Evolutionary conservation across 129 eudicot species (phyloP), one percentile per base, ranked within the genome.

Genomic region (Centrapalus pauciflorus): DNA sequence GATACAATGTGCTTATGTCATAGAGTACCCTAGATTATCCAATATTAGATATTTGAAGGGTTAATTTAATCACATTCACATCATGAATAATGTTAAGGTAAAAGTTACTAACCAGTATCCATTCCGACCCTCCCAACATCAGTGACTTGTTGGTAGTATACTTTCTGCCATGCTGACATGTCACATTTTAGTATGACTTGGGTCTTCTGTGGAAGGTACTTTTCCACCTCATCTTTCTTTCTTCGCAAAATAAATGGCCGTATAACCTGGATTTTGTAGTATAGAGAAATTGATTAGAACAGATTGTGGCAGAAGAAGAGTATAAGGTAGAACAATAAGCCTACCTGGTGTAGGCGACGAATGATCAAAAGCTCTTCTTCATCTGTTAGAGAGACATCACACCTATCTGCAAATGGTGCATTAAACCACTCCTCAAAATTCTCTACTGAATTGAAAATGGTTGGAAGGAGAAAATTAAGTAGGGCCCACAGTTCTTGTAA

Each of bases 211-310:
- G 97, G 99, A 55, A 94, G 93, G 75, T 33, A 89, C 83, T 94
- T 94, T 75, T 94, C 99, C 81, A 94, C 99, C 84, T 94, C 97
- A 73, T 87, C 95, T 75, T 94, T 94, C 88, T 82, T 94, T 79
- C 99, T 89, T 79, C 97, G 78, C 73, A 90, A 76, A 57, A 90
- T 84, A 64, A 90, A 90, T 58, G 97, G 97, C 90, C 97, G 78
- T 68, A 90, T 90, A 75, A 90, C 97, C 97, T 90, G 72, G 25
- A 54, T 38, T 55, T 46, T 67, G 13, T 43, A 14, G 43, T 16
- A 29, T n/a, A 57, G 1, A 26, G 3, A 55, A 55, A 29, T 48
- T 9, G 14, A 58, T 20, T 24, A 69, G 55, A 55, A 55, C 61
- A 73, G 19, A 24, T 7, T 37, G 30, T 3, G 20, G 20, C 24